Evolutionary conservation across 192 early-diverging fungal species (phyloP).

Genomic region (Glomus cerebriforme): DNA sequence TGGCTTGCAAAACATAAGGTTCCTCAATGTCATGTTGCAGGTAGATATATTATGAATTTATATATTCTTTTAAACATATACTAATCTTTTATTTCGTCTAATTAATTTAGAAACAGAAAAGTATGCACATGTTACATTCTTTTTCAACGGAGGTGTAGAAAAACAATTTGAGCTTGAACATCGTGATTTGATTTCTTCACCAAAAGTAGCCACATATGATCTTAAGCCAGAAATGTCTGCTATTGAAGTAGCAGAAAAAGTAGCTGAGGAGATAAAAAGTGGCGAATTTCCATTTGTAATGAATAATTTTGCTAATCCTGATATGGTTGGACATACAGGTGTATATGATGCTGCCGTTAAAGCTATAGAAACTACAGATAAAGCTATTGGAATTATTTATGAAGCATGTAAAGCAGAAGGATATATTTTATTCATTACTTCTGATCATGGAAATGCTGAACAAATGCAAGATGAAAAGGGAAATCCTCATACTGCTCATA

Average conservation of each 20-base stretch:
- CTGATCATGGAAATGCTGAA: conserved; percentile 99
- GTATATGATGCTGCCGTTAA: conserved; percentile 87
- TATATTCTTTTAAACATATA: background rate
- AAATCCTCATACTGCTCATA: conserved; percentile 97
- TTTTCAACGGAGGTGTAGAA: conserved; percentile 99
- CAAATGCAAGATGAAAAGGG: conserved; percentile 90
- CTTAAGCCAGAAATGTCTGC: conserved; percentile 95
- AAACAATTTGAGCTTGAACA: conserved; percentile 87
- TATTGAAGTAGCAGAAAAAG: conserved; percentile 83
- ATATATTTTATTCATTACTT: conserved; percentile 92
- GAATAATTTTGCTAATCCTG: conserved; percentile 99
- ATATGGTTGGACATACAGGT: conserved; percentile 98
- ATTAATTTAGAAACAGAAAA: conserved; percentile 90
- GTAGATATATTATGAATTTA: background rate
- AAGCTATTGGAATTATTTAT: conserved; percentile 90
- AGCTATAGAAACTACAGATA: conserved; percentile 94
- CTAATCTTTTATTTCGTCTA: background rate
- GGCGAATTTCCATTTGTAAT: conserved; percentile 92
- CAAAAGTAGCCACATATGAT: conserved; percentile 98
- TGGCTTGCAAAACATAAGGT: conserved; percentile 89
- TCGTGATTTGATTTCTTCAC: conserved; percentile 87
- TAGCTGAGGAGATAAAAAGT: conserved; percentile 75
- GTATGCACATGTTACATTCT: conserved; percentile 99
- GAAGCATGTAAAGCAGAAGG: conserved; percentile 88
- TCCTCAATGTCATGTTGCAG: conserved; percentile 91